Evolutionary conservation across 2,329 filamentous ascomycete genomes (phyloP), one percentile per base, ranked within the genome.

Genomic region (Drechslerella dactyloides): DNA sequence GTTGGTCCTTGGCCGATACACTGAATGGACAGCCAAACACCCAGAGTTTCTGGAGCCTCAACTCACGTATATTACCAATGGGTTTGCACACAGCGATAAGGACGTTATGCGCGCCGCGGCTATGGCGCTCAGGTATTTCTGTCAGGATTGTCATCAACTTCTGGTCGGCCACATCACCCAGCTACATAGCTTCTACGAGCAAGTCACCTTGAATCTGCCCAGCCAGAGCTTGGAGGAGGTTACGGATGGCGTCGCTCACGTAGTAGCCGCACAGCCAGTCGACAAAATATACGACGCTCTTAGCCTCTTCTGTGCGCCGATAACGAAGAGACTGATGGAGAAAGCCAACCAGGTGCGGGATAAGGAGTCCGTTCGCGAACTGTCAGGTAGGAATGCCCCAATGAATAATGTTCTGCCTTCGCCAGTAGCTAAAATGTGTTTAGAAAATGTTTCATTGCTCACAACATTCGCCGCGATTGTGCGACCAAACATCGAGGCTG

Each of bases 1-100:
- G 77, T 97, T 99, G 92, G 93, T 96, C 1, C 85, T 99, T 21
- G 94, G 92, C 40, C 86, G 94, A 73, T 99, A 99, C 78, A 99
- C 96, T 0, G 93, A 97, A 80, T 99, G 94, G 94, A 99, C 96
- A 0, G 87, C 94, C 3, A 88, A 91, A 53, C 94, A 99, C 77
- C 91, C 93, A 0, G 91, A 97, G 68, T 96, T 93, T 51, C 84
- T 99, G 7, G 90, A 96, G 79, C 85, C 90, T 7, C 94, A 99
- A 80, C 90, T 99, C 78, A 92, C 91, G 77, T 99, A 96, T 81
- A 96, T 99, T 77, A 93, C 96, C 75, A 90, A 89, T 2, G 94
- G 93, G 0, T 99, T 99, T 81, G 86, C 91, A 75, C 90, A 93
- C 66, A 86, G 88, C 46, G 96, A 93, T 0, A 90, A 89, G 77